These are phyloP conservation scores for Sporothrix pseudoabietina DNA, from an alignment of 2,329 filamentous ascomycete genomes.

Conservation along the genomic window DNA sequence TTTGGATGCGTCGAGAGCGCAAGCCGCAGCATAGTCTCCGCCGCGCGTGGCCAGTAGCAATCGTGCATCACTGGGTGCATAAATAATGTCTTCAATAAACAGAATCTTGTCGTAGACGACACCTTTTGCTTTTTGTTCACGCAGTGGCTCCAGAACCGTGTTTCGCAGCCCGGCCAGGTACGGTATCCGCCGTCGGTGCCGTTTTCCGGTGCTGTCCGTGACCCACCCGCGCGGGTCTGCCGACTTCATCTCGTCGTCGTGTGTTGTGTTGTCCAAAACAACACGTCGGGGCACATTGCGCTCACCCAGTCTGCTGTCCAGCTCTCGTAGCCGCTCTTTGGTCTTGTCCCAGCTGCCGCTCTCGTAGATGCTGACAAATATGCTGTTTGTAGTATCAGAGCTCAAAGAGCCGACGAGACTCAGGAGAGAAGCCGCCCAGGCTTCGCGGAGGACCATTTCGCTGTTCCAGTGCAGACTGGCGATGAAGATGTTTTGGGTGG, in stretches of 20 bases:
- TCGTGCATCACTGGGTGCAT: neutral
- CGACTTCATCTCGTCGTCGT: constrained; percentile 2
- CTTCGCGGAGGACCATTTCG: neutral
- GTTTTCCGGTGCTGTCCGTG: neutral
- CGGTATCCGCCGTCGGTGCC: neutral
- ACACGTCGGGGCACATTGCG: neutral
- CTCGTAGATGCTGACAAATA: constrained; percentile 17
- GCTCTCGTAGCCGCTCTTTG: neutral
- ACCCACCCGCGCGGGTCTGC: neutral
- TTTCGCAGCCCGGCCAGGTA: constrained; percentile 8
- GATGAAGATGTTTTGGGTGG: neutral
- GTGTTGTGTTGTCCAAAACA: neutral
- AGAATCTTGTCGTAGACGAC: neutral
- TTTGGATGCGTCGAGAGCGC: neutral
- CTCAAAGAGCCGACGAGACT: neutral
- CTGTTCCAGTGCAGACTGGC: constrained; percentile 17
- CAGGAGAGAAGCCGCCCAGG: neutral
- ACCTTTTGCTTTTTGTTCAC: neutral
- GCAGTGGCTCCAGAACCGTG: neutral
- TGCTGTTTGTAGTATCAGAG: neutral
- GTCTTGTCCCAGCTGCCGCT: constrained; percentile 18
- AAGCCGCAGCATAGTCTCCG: neutral
- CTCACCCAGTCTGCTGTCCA: neutral
- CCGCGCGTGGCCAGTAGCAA: neutral
- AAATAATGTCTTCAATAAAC: neutral